Evolutionary conservation across 257 asterid genomes (phyloP).

Genomic region (Prunella vulgaris): DNA sequence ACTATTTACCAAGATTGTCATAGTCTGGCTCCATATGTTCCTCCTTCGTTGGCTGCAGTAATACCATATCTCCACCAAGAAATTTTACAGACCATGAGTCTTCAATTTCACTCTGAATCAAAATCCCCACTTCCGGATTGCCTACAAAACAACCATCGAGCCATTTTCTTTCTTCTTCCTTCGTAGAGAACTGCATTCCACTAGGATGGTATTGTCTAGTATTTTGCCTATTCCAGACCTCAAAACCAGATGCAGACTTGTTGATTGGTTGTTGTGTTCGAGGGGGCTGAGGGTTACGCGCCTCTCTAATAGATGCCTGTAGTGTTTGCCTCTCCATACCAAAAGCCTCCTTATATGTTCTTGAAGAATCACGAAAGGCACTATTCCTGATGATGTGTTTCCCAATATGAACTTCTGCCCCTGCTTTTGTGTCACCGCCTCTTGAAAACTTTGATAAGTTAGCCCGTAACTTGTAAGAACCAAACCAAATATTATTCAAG

Average conservation of each 20-base stretch:
- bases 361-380: too few species aligned
- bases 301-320: too few species aligned
- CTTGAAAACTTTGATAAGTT: neutral
- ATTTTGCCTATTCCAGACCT: too few species aligned
- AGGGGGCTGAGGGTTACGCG: too few species aligned
- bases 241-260: too few species aligned
- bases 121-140: neutral
- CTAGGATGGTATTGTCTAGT: too few species aligned
- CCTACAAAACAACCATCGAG: neutral
- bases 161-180: neutral
- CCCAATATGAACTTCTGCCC: accelerated
- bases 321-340: too few species aligned
- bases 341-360: too few species aligned
- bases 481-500: neutral
- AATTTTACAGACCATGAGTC: neutral
- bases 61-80: neutral
- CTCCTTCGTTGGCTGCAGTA: neutral
- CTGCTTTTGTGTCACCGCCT: neutral
- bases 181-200: neutral
- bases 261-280: too few species aligned
- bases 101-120: neutral
- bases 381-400: too few species aligned
- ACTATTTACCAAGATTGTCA: neutral
- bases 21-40: neutral
- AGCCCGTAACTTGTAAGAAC: neutral